Base-by-base conservation (phyloP, 306 rosid genomes). In the Nissolia schottii region DNA sequence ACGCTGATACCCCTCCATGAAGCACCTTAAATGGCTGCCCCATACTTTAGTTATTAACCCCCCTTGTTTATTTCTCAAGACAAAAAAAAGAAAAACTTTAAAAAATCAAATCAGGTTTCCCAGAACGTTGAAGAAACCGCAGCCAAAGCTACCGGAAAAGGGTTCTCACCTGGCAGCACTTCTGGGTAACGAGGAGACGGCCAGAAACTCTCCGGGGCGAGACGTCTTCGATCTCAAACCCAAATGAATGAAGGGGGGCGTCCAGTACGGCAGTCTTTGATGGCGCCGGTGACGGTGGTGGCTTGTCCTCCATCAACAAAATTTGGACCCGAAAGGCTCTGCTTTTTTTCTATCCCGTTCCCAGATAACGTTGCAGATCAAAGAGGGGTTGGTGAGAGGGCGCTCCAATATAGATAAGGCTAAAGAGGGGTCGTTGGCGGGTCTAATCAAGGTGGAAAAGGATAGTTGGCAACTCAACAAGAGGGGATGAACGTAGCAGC, bases 1-100 rank as follows among this genome's bases (percentile, higher is more conserved):
- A 61, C 4, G 99, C 99, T n/a, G 97, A 94, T 24, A 91, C 90
- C 6, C 99, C 99, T 57, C 99, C 99, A 83, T 94, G 99, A 40
- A 94, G 74, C 80, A 94, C 99, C 85, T 89, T 91, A 78, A 94
- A 94, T 16, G 97, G 97, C 99, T 93, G 84, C 40, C 12, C 22
- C 35, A 2, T 12, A 32, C 31, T 34, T 34, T 25, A 24, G 7
- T 68, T 1, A 50, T 32, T 27, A n/a, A n/a, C n/a, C n/a, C 18
- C 27, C 1, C 22, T 41, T 25, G 19, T 64, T 66, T 46, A 3
- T 46, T 46, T n/a, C 5, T 6, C 7, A 12, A 23, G 18, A 8
- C 2, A 25, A 20, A 38, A 20, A 4, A 7, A 15, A 6, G 31
- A 29, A 38, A 53, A 31, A 70, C n/a, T 15, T 1, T 7, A 37